phyloP scores from a whole-genome alignment of 2,329 filamentous ascomycete species.

The Fusarium buxicola region DNA sequence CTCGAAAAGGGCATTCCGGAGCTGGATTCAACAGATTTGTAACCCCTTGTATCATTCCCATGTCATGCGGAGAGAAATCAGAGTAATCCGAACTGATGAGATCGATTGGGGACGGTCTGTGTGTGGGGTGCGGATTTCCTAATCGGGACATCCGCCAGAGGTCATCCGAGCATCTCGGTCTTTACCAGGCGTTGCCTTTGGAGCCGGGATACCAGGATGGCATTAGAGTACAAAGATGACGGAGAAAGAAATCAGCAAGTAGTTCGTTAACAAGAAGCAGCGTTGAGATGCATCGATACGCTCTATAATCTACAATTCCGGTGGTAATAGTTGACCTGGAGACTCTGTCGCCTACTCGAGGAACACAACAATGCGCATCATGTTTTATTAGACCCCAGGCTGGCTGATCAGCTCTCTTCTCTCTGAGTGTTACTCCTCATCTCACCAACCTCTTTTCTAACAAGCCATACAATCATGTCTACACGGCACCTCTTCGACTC shows the following conservation, averaged over 20 bases:
- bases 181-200: background rate
- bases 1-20: constrained; percentile 25
- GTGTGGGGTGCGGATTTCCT: constrained; percentile 32
- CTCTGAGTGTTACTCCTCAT: background rate
- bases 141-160: constrained; percentile 35
- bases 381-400: background rate
- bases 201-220: constrained; percentile 13
- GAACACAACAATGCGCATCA: background rate
- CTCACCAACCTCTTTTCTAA: background rate
- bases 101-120: background rate
- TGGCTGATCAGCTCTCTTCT: background rate
- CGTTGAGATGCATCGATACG: background rate
- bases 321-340: constrained; percentile 9
- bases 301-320: background rate
- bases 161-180: constrained; percentile 8
- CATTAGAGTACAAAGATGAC: background rate
- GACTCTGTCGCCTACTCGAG: background rate
- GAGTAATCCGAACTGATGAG: constrained; percentile 1
- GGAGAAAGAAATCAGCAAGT: background rate
- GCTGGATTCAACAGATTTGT: background rate
- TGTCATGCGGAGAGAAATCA: constrained; percentile 6
- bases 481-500: constrained; percentile 65
- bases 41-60: background rate
- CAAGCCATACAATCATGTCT: constrained; percentile 56
- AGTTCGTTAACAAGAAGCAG: background rate